Percentiles rank a stretch among this genome's conserved stretches.
These are phyloP conservation scores for Barnettozyma botsteinii DNA, from an alignment of 805 yeast species.

Conservation along the genomic window DNA sequence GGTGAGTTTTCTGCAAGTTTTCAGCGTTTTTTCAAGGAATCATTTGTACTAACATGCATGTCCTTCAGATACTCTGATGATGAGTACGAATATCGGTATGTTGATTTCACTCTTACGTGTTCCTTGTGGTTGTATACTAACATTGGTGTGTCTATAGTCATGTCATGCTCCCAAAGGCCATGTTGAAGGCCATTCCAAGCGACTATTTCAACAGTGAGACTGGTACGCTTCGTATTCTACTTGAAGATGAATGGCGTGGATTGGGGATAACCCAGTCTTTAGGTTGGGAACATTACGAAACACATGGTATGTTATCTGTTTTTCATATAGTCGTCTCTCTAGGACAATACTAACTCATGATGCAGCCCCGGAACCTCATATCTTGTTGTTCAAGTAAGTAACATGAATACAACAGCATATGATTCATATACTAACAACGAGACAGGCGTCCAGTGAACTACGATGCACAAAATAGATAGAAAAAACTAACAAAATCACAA, in stretches of 20 bases:
- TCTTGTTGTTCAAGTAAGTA: constrained; percentile 66
- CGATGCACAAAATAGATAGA: constrained; percentile 32
- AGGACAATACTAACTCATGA: constrained; percentile 13
- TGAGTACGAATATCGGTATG: constrained; percentile 68
- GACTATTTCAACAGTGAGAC: constrained; percentile 93
- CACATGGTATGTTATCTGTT: constrained; percentile 45
- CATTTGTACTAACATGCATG: constrained; percentile 9
- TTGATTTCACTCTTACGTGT: background rate
- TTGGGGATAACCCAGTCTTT: constrained; percentile 94
- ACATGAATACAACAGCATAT: background rate
- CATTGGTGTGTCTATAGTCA: constrained; percentile 44
- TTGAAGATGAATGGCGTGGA: constrained; percentile 99
- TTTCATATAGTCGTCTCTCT: background rate
- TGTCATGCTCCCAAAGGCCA: constrained; percentile 92
- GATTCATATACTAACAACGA: constrained; percentile 2
- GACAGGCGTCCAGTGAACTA: constrained; percentile 52
- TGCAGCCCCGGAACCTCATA: constrained; percentile 93
- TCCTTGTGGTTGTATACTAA: background rate
- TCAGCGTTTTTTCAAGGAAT: background rate
- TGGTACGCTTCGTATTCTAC: constrained; percentile 82
- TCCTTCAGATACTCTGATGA: constrained; percentile 84
- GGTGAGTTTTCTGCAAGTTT: constrained; percentile 29
- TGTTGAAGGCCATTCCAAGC: constrained; percentile 89
- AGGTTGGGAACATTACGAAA: constrained; percentile 98
- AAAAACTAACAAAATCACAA: too few species aligned